These are phyloP conservation scores for Colletotrichum sojae DNA, from an alignment of 2,329 filamentous ascomycete genomes.

Conservation along the genomic window DNA sequence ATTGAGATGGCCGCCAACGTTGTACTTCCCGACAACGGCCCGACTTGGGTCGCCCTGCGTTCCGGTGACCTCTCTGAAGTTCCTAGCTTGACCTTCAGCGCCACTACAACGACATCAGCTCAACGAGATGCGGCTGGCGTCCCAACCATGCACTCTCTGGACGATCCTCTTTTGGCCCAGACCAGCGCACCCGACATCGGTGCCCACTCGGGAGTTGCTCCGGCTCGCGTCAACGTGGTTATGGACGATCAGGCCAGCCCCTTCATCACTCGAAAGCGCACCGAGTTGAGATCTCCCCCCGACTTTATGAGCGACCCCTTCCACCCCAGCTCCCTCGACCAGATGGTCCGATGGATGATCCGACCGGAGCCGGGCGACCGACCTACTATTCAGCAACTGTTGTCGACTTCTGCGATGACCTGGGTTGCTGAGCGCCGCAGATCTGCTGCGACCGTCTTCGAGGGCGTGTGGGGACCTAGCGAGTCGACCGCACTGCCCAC, in stretches of 20 bases:
- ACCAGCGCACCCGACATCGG: slow-evolving; percentile 42
- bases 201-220: slow-evolving; percentile 53
- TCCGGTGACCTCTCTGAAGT: slow-evolving; percentile 91
- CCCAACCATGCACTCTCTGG: slow-evolving; percentile 38
- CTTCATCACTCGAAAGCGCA: slow-evolving; percentile 55
- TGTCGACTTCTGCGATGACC: slow-evolving; percentile 79
- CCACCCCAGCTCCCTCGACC: slow-evolving; percentile 83
- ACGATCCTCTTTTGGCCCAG: slow-evolving; percentile 36
- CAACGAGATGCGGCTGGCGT: slow-evolving; percentile 40
- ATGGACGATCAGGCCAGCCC: slow-evolving; percentile 55
- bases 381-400: slow-evolving; percentile 81
- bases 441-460: slow-evolving; percentile 93
- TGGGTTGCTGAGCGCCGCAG: slow-evolving; percentile 86
- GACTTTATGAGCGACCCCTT: slow-evolving; percentile 87
- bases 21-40: slow-evolving; percentile 91
- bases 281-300: slow-evolving; percentile 75
- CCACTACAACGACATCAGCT: slow-evolving; percentile 55
- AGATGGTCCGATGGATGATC: slow-evolving; percentile 90
- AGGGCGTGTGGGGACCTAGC: slow-evolving; percentile 95
- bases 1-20: slow-evolving; percentile 96
- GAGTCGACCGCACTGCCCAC: slow-evolving; percentile 59
- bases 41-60: slow-evolving; percentile 90
- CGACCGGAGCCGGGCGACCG: slow-evolving; percentile 79
- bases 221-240: slow-evolving; percentile 39
- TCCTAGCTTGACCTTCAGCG: slow-evolving; percentile 88